Conservation (phyloP, 768 basidiomycete species). For the Tulasnella sp. region DNA sequence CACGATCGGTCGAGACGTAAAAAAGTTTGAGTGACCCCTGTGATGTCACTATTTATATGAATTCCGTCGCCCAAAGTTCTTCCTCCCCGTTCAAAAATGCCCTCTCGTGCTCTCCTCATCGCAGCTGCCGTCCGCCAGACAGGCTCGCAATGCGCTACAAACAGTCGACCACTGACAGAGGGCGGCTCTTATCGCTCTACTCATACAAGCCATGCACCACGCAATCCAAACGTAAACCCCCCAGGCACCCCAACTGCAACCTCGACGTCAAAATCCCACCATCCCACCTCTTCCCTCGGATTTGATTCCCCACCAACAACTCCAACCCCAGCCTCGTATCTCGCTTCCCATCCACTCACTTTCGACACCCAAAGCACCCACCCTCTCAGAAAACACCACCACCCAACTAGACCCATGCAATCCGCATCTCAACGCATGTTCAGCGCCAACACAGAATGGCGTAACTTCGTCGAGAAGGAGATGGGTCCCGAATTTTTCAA, state of each 20-base stretch:
- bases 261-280: not conserved
- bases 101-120: not conserved
- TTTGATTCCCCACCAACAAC: not conserved
- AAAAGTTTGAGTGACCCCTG: not conserved
- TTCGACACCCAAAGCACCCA: not conserved
- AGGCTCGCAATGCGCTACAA: not conserved
- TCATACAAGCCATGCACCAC: not conserved
- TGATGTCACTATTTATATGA: not conserved
- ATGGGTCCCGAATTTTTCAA: conserved; percentile 53
- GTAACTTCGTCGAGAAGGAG: conserved; percentile 38
- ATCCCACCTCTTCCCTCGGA: not conserved
- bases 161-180: not conserved
- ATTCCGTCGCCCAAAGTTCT: not conserved
- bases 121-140: not conserved
- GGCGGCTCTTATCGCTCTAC: not conserved
- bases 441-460: conserved; percentile 56
- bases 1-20: not conserved
- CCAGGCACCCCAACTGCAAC: not conserved
- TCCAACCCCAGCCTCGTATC: not conserved
- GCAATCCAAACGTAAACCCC: not conserved
- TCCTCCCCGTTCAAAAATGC: not conserved
- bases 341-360: not conserved
- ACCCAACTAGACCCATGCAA: not conserved
- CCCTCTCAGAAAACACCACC: not conserved
- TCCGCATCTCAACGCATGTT: not conserved